Conservation (phyloP, 1,284 basidiomycete genomes). For the Termitomyces sp. region DNA sequence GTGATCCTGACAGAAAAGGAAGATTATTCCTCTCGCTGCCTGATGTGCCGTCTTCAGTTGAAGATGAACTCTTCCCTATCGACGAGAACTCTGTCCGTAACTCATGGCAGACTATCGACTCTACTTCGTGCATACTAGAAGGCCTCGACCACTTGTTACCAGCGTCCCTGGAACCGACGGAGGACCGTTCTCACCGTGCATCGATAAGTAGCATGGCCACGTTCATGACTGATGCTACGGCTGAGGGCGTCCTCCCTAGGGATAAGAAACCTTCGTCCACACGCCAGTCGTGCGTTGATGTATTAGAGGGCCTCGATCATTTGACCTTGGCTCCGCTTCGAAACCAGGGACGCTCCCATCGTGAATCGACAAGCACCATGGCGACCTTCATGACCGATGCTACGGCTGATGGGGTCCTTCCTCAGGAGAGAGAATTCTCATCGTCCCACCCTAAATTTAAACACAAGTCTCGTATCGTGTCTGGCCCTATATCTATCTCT, state of each 20-base stretch:
- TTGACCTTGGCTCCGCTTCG: conserved; percentile 33
- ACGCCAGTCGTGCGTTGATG: conserved; percentile 18
- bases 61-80: conserved; percentile 13
- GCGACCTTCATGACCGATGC: conserved; percentile 52
- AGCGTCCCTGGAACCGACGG: conserved; percentile 27
- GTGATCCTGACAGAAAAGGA: conserved; percentile 16
- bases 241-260: conserved; percentile 49
- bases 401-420: conserved; percentile 52
- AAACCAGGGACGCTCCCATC: conserved; percentile 23
- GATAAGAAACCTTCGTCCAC: not conserved
- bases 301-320: conserved; percentile 32
- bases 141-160: conserved; percentile 36
- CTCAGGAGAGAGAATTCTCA: conserved; percentile 21
- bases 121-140: conserved; percentile 31
- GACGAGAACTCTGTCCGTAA: conserved; percentile 23
- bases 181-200: conserved; percentile 29
- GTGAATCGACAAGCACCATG: conserved; percentile 52
- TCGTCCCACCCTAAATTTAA: conserved; percentile 16
- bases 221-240: conserved; percentile 49
- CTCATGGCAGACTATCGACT: conserved; percentile 41
- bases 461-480: conserved; percentile 24
- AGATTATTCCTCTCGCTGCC: conserved; percentile 16
- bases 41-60: conserved; percentile 8
- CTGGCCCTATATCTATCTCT: conserved; percentile 32
- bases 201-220: conserved; percentile 59